Percentiles rank a stretch among this genome's conserved stretches.
Conservation (phyloP, 192 early-diverging fungal species). For the Coemansia aciculifera region DNA sequence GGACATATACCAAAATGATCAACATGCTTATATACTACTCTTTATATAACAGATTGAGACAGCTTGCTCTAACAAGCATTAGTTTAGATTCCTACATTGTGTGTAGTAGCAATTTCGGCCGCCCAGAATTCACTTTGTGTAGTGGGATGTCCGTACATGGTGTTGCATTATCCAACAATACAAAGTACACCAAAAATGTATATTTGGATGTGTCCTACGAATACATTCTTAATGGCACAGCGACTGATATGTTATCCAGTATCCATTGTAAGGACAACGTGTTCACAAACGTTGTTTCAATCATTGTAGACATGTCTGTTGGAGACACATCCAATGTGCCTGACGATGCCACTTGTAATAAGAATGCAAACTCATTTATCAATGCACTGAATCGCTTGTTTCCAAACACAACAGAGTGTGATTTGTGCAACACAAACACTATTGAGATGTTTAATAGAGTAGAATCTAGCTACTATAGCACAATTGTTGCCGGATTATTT, state of each 20-base stretch:
- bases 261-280: not conserved
- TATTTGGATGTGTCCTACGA: not conserved
- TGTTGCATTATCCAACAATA: not conserved
- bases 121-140: not conserved
- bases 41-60: not conserved
- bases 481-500: not conserved
- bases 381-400: not conserved
- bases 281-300: not conserved
- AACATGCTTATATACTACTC: not conserved
- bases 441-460: constrained; percentile 3
- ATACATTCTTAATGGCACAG: not conserved
- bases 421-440: not conserved
- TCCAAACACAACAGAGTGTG: not conserved
- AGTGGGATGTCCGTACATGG: not conserved
- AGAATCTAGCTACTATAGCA: not conserved
- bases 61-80: not conserved
- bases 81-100: not conserved
- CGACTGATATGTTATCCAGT: not conserved
- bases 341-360: not conserved
- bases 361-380: not conserved
- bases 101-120: not conserved
- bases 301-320: not conserved
- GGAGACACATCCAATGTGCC: not conserved
- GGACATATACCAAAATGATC: not conserved
- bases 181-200: not conserved